phyloP scores from a whole-genome alignment of 1,139 yeast species.

The Scheffersomyces illinoinensis region DNA sequence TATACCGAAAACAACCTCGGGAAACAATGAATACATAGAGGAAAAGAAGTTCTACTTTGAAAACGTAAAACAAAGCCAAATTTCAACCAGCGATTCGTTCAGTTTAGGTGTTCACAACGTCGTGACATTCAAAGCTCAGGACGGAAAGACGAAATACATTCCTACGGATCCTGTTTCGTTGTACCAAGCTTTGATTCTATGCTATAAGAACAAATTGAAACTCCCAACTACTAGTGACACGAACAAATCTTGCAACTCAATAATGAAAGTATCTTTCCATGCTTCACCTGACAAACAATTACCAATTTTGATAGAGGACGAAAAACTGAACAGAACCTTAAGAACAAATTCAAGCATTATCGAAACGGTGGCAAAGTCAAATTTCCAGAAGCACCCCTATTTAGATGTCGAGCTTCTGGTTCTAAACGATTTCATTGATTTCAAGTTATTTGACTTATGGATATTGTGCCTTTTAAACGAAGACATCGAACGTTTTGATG shows the following conservation, averaged over 20 bases:
- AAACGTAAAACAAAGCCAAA: not conserved
- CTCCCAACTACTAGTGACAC: conserved; percentile 22
- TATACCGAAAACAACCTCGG: conserved; percentile 19
- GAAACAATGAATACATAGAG: conserved; percentile 12
- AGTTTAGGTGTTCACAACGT: conserved; percentile 46
- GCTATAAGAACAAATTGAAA: conserved; percentile 32
- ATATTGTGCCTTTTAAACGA: conserved; percentile 29
- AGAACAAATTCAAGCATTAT: conserved; percentile 21
- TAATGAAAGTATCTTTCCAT: conserved; percentile 36
- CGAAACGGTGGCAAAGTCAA: conserved; percentile 19
- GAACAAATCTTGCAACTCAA: conserved; percentile 12
- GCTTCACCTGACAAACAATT: conserved; percentile 43
- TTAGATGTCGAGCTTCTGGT: conserved; percentile 17
- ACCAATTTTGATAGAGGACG: conserved; percentile 45
- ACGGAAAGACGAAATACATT: conserved; percentile 12
- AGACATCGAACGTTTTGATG: conserved; percentile 3
- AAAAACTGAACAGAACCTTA: conserved; percentile 22
- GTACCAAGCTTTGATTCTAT: conserved; percentile 32
- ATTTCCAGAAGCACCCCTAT: conserved; percentile 5
- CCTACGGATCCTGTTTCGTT: conserved; percentile 51
- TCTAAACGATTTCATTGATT: conserved; percentile 35
- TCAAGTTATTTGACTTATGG: conserved; percentile 44
- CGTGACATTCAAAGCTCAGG: conserved; percentile 14
- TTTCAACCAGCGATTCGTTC: conserved; percentile 18
- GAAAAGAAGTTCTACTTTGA: conserved; percentile 12